A percentile compares a stretch with the other conserved stretches of the same genome.
These are phyloP conservation scores for Phaseolus coccineus DNA, from an alignment of 331 rosid genomes.

Conservation along the genomic window DNA sequence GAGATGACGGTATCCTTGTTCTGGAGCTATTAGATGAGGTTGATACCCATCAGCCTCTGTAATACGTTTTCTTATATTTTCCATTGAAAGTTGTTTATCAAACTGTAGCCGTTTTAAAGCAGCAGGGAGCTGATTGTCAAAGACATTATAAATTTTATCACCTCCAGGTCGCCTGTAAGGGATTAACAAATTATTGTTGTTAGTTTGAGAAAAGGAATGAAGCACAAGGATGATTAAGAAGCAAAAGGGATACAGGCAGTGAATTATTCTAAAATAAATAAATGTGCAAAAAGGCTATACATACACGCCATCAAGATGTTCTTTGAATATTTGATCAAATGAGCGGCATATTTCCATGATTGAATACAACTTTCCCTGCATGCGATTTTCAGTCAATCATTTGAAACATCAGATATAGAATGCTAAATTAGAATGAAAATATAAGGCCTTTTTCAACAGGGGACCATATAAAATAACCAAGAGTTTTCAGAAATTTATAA, in stretches of 20 bases:
- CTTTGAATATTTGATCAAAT: conserved; percentile 89
- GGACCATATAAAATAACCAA: background rate
- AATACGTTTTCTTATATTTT: conserved; percentile 85
- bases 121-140: conserved; percentile 97
- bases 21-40: conserved; percentile 97
- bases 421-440: background rate
- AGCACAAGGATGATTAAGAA: background rate
- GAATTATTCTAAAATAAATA: conserved; percentile 10
- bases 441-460: conserved; percentile 1
- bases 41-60: conserved; percentile 99
- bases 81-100: conserved; percentile 96
- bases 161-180: conserved; percentile 88
- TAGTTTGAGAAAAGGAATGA: conserved; percentile 6
- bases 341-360: conserved; percentile 94
- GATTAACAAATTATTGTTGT: conserved; percentile 38
- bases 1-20: conserved; percentile 96
- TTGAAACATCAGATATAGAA: conserved; percentile 22
- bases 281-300: conserved; percentile 45
- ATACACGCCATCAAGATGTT: conserved; percentile 97
- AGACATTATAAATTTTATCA: conserved; percentile 85
- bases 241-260: conserved; percentile 23
- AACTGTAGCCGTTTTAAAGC: conserved; percentile 94
- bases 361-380: conserved; percentile 91
- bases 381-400: conserved; percentile 33
- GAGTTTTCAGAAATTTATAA: background rate